These are phyloP conservation scores for Ilyonectria destructans DNA, from an alignment of 2,329 filamentous ascomycete species.

Conservation along the genomic window DNA sequence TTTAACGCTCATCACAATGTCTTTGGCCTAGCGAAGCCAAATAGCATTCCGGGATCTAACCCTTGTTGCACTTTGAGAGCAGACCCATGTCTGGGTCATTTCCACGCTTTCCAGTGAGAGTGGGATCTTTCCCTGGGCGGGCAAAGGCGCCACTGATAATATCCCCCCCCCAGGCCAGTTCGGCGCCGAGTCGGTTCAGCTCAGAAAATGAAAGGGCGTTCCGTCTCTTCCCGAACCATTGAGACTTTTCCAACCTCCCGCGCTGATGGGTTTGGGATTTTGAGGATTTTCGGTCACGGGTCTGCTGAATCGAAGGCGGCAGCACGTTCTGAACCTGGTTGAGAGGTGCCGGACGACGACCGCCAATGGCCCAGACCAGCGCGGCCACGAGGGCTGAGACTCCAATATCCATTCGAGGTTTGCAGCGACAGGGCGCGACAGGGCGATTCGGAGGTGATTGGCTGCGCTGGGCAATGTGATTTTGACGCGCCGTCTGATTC, in stretches of 20 bases:
- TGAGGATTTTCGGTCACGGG: slow-evolving; percentile 33
- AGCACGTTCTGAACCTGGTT: slow-evolving; percentile 4
- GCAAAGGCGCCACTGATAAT: neutral
- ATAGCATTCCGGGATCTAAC: neutral
- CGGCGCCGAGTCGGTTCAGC: neutral
- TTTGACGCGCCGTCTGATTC: slow-evolving; percentile 44
- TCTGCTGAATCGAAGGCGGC: slow-evolving; percentile 9
- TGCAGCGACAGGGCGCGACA: slow-evolving; percentile 3
- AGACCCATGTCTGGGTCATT: slow-evolving; percentile 7
- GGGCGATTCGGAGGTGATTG: slow-evolving; percentile 30
- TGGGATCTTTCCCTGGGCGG: slow-evolving; percentile 1
- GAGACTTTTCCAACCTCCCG: slow-evolving; percentile 5
- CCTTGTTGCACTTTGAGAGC: neutral
- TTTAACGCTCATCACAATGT: neutral
- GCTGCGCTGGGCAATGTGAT: slow-evolving; percentile 45
- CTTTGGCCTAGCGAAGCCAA: neutral
- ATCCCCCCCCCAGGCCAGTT: slow-evolving; percentile 1
- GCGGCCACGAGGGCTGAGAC: slow-evolving; percentile 43
- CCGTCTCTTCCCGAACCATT: slow-evolving; percentile 28
- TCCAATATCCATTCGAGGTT: slow-evolving; percentile 43
- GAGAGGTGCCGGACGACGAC: slow-evolving; percentile 15
- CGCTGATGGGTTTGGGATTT: neutral
- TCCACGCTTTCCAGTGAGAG: neutral
- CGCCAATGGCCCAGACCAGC: slow-evolving; percentile 43
- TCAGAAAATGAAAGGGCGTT: slow-evolving; percentile 1